phyloP scores from a whole-genome alignment of 2,329 filamentous ascomycete species.

The Colletotrichum nymphaeae region DNA sequence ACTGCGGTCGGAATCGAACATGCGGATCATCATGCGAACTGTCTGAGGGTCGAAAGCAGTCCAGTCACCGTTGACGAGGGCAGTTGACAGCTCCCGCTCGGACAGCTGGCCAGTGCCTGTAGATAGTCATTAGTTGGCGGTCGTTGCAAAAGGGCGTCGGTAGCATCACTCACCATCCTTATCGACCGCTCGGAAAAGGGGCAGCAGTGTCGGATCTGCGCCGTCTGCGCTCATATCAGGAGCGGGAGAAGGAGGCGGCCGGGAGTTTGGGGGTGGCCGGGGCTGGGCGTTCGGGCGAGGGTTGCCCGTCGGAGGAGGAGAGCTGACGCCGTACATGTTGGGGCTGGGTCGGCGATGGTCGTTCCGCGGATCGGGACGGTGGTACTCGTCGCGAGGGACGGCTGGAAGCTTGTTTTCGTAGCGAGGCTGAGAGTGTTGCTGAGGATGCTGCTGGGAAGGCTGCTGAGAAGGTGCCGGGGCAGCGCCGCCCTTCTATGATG shows the following conservation, averaged over 20 bases:
- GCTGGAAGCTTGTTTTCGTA: conserved; percentile 63
- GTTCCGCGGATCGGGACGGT: conserved; percentile 37
- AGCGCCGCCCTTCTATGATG: conserved; percentile 37
- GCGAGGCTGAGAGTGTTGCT: conserved; percentile 44
- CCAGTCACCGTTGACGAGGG: conserved; percentile 97
- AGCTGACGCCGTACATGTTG: conserved; percentile 58
- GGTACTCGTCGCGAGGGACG: conserved; percentile 46
- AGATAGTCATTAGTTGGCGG: conserved; percentile 20
- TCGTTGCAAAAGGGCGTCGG: background rate
- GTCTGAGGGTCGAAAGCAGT: conserved; percentile 93
- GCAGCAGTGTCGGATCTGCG: conserved; percentile 80
- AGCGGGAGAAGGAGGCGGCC: conserved; percentile 74
- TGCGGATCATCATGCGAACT: conserved; percentile 98
- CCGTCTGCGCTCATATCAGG: conserved; percentile 56
- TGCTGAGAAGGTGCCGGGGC: conserved; percentile 33
- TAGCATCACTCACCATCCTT: conserved; percentile 70
- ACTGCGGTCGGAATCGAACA: conserved; percentile 95
- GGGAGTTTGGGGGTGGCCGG: conserved; percentile 67
- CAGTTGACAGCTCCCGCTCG: conserved; percentile 86
- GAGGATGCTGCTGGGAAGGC: conserved; percentile 32
- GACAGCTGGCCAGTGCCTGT: conserved; percentile 83
- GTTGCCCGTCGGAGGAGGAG: conserved; percentile 60
- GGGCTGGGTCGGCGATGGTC: conserved; percentile 29
- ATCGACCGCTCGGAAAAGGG: conserved; percentile 91
- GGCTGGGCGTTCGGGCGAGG: conserved; percentile 56